phyloP scores from a whole-genome alignment of 2,329 filamentous ascomycete genomes.

The Sarocladiaceae sp. region DNA sequence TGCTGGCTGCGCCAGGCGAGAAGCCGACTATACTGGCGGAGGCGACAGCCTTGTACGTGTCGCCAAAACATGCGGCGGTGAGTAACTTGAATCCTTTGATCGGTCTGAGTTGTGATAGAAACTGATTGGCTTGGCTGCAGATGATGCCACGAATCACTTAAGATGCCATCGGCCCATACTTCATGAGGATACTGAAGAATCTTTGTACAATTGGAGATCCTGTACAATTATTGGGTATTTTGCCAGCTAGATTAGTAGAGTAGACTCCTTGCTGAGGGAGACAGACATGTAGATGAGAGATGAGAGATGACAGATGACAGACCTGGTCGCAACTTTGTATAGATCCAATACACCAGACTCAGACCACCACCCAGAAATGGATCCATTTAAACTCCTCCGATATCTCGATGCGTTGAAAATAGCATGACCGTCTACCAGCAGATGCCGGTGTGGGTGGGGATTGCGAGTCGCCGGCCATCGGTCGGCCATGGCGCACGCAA shows the following conservation, averaged over 20 bases:
- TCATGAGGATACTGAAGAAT: background rate
- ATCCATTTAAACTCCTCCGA: too few relatives aligned
- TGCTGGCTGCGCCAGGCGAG: slow-evolving; percentile 56
- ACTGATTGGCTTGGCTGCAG: slow-evolving; percentile 15
- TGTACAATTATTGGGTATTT: too few relatives aligned
- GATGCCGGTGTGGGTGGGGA: slow-evolving; percentile 1
- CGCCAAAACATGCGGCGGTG: slow-evolving; percentile 76
- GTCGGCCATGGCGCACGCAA: slow-evolving; percentile 4
- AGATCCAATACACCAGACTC: too few relatives aligned
- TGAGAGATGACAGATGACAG: too few relatives aligned
- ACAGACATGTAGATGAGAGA: too few relatives aligned
- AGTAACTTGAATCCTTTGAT: slow-evolving; percentile 26
- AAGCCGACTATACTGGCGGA: slow-evolving; percentile 66
- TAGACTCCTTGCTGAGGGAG: too few relatives aligned
- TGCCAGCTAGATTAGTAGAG: too few relatives aligned
- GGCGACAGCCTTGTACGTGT: slow-evolving; percentile 80
- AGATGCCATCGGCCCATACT: background rate
- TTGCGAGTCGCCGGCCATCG: slow-evolving; percentile 4
- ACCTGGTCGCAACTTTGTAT: too few relatives aligned
- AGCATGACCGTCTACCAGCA: too few relatives aligned
- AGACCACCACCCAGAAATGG: too few relatives aligned
- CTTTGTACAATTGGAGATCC: background rate
- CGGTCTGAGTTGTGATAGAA: too few relatives aligned
- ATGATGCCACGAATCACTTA: slow-evolving; percentile 25
- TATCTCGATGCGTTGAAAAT: too few relatives aligned